Evolutionary conservation across 495 filamentous ascomycete genomes (phyloP), one percentile per base, ranked within the genome.

Genomic region (Poronia punctata): DNA sequence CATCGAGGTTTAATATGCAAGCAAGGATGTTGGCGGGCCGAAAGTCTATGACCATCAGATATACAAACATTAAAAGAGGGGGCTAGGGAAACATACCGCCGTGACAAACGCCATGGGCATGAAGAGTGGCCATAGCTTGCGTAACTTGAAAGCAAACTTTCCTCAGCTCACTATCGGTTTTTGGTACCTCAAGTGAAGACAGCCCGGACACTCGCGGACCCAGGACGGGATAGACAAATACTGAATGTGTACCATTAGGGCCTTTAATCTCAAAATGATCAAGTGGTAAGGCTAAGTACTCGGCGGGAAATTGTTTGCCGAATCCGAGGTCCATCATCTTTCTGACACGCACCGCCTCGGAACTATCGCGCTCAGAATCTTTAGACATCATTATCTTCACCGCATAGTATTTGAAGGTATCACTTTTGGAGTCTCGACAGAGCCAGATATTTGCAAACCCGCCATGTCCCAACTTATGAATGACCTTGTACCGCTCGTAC

Each of bases 381-480:
- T 60, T 56, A 2, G 57, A 56, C 32, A 43, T 59, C 7, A 62
- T 35, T 24, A 65, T 50, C 33, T 65, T 65, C 12, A 61, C 16
- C 11, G 57, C 57, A 17, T 59, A 50, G 32, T 59, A 59, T 29
- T 43, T 35, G 11, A 9, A 17, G 20, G 22, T 25, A 20, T 43
- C 25, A 11, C 46, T 40, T 21, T 43, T 20, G 4, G 41, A 35
- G 34, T 62, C 54, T 9, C 52, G 39, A 31, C 56, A 60, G 35
- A 65, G 54, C 60, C 62, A 68, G 15, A 67, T 54, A 22, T 52
- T 67, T 11, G 55, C 48, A 39, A 49, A 57, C 18, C 55, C 48
- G 11, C 62, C 62, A 22, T 38, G 57, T 27, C 61, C 66, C 19
- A 71, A 54, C 45, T 68, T 69, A 40, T 68, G 56, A 14, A 66